Base-by-base conservation (phyloP, 2,329 filamentous ascomycete genomes). In the Cladophialophora immunda region DNA sequence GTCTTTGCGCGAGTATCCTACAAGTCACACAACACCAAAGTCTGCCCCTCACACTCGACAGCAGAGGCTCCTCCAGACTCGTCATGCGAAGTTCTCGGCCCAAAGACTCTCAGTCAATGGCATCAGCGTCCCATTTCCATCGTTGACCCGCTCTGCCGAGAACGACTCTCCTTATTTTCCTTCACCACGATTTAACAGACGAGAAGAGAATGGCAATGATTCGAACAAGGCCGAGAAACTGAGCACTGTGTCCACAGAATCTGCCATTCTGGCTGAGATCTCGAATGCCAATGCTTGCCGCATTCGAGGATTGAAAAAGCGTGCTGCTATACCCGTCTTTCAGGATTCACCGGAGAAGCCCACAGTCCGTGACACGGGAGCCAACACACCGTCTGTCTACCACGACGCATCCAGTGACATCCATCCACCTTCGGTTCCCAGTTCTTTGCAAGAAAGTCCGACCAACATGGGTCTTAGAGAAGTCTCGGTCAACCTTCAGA, bases 391-490 rank as follows among this genome's bases (percentile, higher is more conserved):
- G 2, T 66, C 69, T 27, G 57, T 66, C 11, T 66, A 72, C 55
- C 65, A 69, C 68, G 62, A 72, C 66, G 47, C 57, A 47, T 54
- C 57, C 50, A 61, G 62, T 61, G 54, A 74, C 27, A 65, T 71
- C n/a, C 59, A 64, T 1, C 55, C 72, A 4, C 57, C 58, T 30
- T 67, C 64, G n/a, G 29, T 57, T n/a, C 65, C 65, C 29, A 66
- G 69, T 27, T 59, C 59, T 41, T 66, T 68, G 47, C 62, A 64
- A 27, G 67, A 58, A 55, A 63, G 56, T 15, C 60, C 67, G 30
- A 50, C 55, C 50, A 64, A 45, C 45, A 73, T 72, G 70, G 70
- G 70, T 29, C 70, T 75, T 54, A 67, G 70, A 61, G 75, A 76
- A 58, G 59, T 70, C 25, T 76, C 74, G 41, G 60, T 66, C 7